Evolutionary conservation across 176 grass and related monocot genomes (phyloP).

Genomic region (Urochloa ruziziensis): DNA sequence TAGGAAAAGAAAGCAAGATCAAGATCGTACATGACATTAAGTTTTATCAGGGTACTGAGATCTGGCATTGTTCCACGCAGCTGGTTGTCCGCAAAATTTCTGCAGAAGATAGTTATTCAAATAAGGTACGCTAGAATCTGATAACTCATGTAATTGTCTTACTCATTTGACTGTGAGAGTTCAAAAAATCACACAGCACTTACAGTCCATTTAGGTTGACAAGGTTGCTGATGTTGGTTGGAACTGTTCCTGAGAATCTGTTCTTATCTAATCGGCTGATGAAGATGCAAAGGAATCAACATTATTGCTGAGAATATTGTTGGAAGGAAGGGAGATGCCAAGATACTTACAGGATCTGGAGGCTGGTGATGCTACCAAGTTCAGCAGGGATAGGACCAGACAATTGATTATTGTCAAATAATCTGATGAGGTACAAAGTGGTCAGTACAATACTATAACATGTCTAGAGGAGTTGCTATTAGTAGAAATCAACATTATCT

Average conservation of each 20-base stretch:
- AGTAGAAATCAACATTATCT: conserved; percentile 15
- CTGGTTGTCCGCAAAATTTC: conserved; percentile 72
- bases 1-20: background rate
- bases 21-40: conserved; percentile 65
- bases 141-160: background rate
- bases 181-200: conserved; percentile 6
- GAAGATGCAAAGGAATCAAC: conserved; percentile 21
- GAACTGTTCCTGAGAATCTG: conserved; percentile 31
- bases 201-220: conserved; percentile 46
- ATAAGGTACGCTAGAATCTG: background rate
- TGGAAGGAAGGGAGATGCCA: conserved; percentile 15
- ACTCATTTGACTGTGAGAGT: background rate
- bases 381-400: conserved; percentile 37
- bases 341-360: conserved; percentile 42
- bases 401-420: conserved; percentile 56
- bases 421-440: conserved; percentile 25
- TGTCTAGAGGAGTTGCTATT: background rate
- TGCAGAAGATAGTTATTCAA: conserved; percentile 33
- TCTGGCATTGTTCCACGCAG: conserved; percentile 54
- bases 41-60: conserved; percentile 44
- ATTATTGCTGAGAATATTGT: conserved; percentile 10
- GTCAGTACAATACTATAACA: background rate
- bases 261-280: conserved; percentile 54
- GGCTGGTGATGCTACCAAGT: conserved; percentile 30
- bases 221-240: conserved; percentile 41